These are phyloP conservation scores for Metschnikowia rubicola DNA, from an alignment of 805 yeast species.

Conservation along the genomic window DNA sequence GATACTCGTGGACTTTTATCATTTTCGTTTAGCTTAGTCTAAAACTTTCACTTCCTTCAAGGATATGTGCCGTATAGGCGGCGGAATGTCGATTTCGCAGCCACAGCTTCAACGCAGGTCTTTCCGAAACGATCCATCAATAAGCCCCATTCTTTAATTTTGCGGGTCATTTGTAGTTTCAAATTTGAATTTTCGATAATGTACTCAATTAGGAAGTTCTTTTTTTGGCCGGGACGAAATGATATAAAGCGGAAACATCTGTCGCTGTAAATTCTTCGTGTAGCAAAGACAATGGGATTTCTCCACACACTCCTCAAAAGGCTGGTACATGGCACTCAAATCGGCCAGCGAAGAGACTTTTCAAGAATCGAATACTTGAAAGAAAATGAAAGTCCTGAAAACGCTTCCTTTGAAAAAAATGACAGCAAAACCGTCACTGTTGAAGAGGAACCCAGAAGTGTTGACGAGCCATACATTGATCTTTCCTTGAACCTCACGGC, in stretches of 20 bases:
- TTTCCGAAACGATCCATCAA: background rate
- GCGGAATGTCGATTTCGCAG: background rate
- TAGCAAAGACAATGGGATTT: background rate
- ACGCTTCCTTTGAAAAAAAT: background rate
- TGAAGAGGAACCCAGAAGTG: background rate
- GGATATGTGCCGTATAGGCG: background rate
- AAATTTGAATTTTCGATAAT: too few relatives aligned
- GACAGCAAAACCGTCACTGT: background rate
- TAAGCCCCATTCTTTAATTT: background rate
- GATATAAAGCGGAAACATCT: too few relatives aligned
- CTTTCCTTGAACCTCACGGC: conserved; percentile 8
- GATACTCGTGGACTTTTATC: too few relatives aligned
- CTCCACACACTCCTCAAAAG: background rate
- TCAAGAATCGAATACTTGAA: background rate
- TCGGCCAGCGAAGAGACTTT: background rate
- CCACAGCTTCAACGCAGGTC: background rate
- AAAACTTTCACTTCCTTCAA: too few relatives aligned
- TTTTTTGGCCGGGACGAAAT: too few relatives aligned
- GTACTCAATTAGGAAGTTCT: too few relatives aligned
- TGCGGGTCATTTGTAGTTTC: background rate
- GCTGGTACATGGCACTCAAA: too few relatives aligned
- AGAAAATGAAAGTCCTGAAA: background rate
- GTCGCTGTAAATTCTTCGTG: background rate
- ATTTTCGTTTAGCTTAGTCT: too few relatives aligned
- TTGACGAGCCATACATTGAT: conserved; percentile 1